Percentiles rank a stretch among this genome's conserved stretches.
phyloP scores from a whole-genome alignment of 305 asterid genomes.

The Lippia alba region DNA sequence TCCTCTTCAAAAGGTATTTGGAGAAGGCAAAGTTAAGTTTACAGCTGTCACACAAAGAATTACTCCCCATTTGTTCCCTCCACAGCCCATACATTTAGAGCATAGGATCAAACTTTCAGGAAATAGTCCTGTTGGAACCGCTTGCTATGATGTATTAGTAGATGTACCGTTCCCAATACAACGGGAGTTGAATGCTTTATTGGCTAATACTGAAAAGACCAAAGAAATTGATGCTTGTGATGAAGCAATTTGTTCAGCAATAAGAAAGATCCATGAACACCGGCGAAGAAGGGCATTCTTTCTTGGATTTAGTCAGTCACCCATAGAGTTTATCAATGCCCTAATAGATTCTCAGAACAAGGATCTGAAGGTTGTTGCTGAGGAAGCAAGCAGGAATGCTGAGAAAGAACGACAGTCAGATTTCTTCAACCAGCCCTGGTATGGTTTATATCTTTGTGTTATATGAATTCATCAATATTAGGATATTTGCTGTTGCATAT shows the following conservation, averaged over 20 bases:
- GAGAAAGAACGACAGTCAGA: constrained; percentile 93
- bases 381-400: constrained; percentile 80
- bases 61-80: constrained; percentile 75
- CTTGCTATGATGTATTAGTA: constrained; percentile 88
- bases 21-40: constrained; percentile 76
- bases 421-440: constrained; percentile 93
- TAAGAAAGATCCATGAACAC: constrained; percentile 94
- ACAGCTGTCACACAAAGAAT: constrained; percentile 81
- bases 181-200: constrained; percentile 81
- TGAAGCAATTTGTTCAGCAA: constrained; percentile 91
- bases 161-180: constrained; percentile 94
- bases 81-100: constrained; percentile 94
- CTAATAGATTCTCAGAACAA: constrained; percentile 88
- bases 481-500: too few species aligned
- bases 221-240: constrained; percentile 95
- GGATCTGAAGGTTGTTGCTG: constrained; percentile 83
- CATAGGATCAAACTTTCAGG: constrained; percentile 94
- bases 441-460: constrained; percentile 29
- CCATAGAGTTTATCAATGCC: constrained; percentile 85
- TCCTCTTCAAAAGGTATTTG: constrained; percentile 84
- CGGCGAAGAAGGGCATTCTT: constrained; percentile 89
- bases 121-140: constrained; percentile 85
- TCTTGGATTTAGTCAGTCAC: constrained; percentile 97
- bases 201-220: constrained; percentile 82
- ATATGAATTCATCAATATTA: too few species aligned